Evolutionary conservation across 2,329 filamentous ascomycete species (phyloP).

Genomic region (Aaosphaeria pasadenensis): DNA sequence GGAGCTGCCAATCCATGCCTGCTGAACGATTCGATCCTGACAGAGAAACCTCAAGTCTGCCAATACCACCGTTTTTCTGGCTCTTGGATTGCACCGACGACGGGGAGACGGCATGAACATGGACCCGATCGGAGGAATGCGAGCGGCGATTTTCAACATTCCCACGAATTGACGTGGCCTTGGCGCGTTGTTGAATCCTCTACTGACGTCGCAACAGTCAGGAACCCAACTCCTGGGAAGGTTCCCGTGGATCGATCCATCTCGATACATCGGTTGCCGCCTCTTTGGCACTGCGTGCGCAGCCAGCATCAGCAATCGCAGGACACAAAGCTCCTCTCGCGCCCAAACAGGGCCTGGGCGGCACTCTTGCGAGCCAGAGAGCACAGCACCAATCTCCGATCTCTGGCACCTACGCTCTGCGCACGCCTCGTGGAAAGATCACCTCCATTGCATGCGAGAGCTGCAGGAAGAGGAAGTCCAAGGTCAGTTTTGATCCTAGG

Average conservation of each 20-base stretch:
- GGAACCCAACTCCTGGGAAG: constrained; percentile 25
- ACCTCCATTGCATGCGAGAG: constrained; percentile 40
- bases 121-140: too few species aligned
- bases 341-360: constrained; percentile 34
- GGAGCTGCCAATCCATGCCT: too few species aligned
- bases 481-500: constrained; percentile 17
- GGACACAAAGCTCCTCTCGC: constrained; percentile 34
- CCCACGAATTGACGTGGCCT: too few species aligned
- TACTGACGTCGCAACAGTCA: constrained; percentile 11
- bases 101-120: too few species aligned
- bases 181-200: too few species aligned
- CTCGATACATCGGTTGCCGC: constrained; percentile 26
- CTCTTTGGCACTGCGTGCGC: constrained; percentile 25
- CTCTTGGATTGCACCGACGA: too few species aligned
- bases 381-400: constrained; percentile 35
- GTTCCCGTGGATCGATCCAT: constrained; percentile 24
- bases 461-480: constrained; percentile 38
- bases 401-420: constrained; percentile 33
- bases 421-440: constrained; percentile 37
- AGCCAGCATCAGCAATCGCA: constrained; percentile 16
- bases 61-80: too few species aligned
- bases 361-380: constrained; percentile 26
- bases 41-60: too few species aligned
- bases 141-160: too few species aligned
- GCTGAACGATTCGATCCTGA: too few species aligned